Evolutionary conservation across 305 asterid genomes (phyloP), one percentile per base, ranked within the genome.

Genomic region (Fraxinus xanthoxyloides): DNA sequence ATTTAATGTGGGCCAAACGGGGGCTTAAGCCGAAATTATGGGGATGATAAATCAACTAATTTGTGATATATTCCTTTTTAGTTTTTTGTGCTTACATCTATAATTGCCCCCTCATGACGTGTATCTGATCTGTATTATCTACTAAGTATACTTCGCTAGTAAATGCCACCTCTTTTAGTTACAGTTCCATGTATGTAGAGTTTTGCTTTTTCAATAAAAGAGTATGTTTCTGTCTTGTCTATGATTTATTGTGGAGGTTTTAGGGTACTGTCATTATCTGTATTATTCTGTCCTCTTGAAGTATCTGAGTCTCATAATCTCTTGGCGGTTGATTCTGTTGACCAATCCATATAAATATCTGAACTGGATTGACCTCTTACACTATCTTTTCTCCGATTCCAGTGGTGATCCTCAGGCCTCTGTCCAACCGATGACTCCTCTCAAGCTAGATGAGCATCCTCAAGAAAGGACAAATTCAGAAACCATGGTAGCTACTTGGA

Each of bases 371-470:
- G 65, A 34, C 51, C 34, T 61, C 85, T 85, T 76, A 85, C 75
- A 74, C 51, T 79, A 67, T 51, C 77, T 70, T 82, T 80, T 79
- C 74, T 79, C 80, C 86, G 79, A 79, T 90, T 86, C 84, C 87
- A 93, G 98, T 85, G 90, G 82, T 70, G 95, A 91, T 86, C 93
- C 95, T 70, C 97, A 85, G 90, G 76, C 93, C 83, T 90, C 95
- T 79, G 85, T 84, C 76, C 87, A 89, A 74, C 86, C 93, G 65
- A 87, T 83, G 87, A 82, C 92, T 59, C 85, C 92, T 73, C 76
- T 83, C 85, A 91, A 89, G 88, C 93, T 81, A 82, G 93, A 91
- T 72, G 92, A 85, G 80, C 84, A 80, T 54, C 84, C 81, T 83
- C 92, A 90, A 77, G 93, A 83, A 74, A 85, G 87, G 86, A 84